phyloP scores from a whole-genome alignment of 768 basidiomycete species.

The Pisolithus marmoratus region DNA sequence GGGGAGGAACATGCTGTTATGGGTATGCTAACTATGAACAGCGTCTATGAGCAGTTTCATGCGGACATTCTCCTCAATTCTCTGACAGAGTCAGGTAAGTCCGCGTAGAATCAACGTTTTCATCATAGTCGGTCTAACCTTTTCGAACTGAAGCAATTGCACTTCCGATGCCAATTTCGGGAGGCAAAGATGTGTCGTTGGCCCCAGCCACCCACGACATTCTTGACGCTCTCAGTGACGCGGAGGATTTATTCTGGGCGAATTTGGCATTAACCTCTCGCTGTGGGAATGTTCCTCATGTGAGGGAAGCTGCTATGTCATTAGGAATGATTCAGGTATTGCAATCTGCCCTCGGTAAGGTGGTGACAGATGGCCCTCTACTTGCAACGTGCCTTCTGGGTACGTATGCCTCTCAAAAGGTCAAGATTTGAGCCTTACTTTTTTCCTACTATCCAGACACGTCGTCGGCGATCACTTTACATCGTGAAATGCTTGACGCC shows the following conservation, averaged over 20 bases:
- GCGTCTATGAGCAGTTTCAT: slow-evolving; percentile 72
- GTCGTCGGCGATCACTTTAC: slow-evolving; percentile 70
- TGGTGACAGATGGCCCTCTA: slow-evolving; percentile 41
- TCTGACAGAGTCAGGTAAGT: slow-evolving; percentile 83
- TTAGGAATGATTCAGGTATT: slow-evolving; percentile 68
- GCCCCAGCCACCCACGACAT: slow-evolving; percentile 52
- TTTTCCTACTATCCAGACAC: slow-evolving; percentile 47
- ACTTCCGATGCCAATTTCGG: slow-evolving; percentile 72
- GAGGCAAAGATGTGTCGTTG: slow-evolving; percentile 33
- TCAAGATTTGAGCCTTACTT: background rate
- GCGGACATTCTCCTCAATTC: slow-evolving; percentile 89
- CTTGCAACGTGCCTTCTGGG: slow-evolving; percentile 62
- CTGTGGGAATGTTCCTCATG: slow-evolving; percentile 60
- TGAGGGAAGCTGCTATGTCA: slow-evolving; percentile 70
- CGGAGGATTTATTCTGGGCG: slow-evolving; percentile 66
- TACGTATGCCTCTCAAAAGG: slow-evolving; percentile 19
- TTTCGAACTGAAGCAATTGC: slow-evolving; percentile 63
- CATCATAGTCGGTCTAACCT: background rate
- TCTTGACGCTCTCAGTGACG: slow-evolving; percentile 52
- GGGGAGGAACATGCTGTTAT: slow-evolving; percentile 71
- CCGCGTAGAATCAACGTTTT: background rate
- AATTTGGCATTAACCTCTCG: slow-evolving; percentile 50
- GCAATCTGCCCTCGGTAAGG: slow-evolving; percentile 73
- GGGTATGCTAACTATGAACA: slow-evolving; percentile 72
- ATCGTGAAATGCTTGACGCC: slow-evolving; percentile 81